Base-by-base conservation (phyloP, 23 red algal genomes). In the Chondrus crispus region DNA sequence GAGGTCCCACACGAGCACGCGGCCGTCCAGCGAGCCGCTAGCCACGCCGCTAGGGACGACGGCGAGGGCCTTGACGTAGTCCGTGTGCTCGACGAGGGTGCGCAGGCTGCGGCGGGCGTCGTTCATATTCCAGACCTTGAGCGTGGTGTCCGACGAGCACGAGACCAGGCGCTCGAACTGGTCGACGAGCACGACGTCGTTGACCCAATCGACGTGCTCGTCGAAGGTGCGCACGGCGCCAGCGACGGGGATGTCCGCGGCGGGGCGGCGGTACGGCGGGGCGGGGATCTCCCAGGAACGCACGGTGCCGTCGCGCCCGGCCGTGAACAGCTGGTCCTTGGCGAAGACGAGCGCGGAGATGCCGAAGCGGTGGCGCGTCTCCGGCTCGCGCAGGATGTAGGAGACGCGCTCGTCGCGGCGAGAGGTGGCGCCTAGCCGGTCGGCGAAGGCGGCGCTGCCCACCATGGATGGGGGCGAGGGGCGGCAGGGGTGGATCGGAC, bases 171-270 rank as follows among this genome's bases (percentile, higher is more conserved):
- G 81, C 40, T 93, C 84, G 80, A 55, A 80, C 3, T 81, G 73
- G 26, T 37, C 62, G 26, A 88, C 38, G 22, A 86, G 70, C n/a
- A 95, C 60, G 26, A 90, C 93, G 62, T 98, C 96, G 74, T 98
- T 98, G 16, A 98, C 96, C 96, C 96, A 98, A 92, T 98, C 96
- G 35, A 84, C 87, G 80, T 98, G 96, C 68, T 96, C 96, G 60
- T 95, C 96, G 45, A 97, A 91, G 64, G 68, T 81, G 53, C 69
- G 64, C 5, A 84, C 20, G 18, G 63, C 68, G 12, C 60, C 50
- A 54, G 51, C 70, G 40, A 55, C 35, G 46, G 62, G 58, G n/a
- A n/a, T n/a, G n/a, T n/a, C n/a, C n/a, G n/a, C n/a, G n/a, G n/a
- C n/a, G n/a, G n/a, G n/a, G n/a, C n/a, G n/a, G 18, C 9, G 60